Conservation (phyloP, 164 flowering plant genomes). For the Paratinospora sagittata region DNA sequence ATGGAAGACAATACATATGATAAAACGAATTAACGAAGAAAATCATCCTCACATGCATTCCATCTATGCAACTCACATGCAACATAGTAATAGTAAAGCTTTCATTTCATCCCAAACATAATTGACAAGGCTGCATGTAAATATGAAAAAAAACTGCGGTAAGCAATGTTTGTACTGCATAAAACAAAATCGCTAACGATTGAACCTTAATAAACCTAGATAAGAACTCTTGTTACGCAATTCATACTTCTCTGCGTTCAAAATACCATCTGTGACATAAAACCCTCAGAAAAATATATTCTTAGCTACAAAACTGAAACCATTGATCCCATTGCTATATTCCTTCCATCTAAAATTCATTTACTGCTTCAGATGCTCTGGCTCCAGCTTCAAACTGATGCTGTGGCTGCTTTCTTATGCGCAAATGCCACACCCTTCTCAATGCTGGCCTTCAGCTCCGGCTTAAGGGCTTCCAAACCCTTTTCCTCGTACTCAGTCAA, state of each 20-base stretch:
- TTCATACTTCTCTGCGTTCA: neutral
- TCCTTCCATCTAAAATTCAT: neutral
- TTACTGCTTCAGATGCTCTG: constrained; percentile 6
- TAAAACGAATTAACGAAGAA: too few species aligned
- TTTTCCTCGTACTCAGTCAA: constrained; percentile 52
- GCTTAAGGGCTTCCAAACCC: constrained; percentile 62
- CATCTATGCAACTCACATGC: too few species aligned
- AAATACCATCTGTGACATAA: neutral
- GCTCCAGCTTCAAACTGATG: constrained; percentile 19
- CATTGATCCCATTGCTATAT: neutral
- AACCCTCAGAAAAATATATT: neutral
- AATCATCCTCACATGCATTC: too few species aligned
- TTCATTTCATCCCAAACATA: constrained; percentile 1
- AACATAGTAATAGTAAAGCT: too few species aligned
- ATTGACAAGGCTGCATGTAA: neutral
- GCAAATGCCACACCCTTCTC: constrained; percentile 67
- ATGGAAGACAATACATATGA: too few species aligned
- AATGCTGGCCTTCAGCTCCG: constrained; percentile 61
- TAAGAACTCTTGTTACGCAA: neutral
- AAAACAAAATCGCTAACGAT: neutral
- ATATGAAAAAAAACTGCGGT: neutral
- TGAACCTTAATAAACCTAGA: neutral
- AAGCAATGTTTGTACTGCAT: neutral
- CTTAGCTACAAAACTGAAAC: constrained; percentile 12
- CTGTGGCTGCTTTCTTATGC: constrained; percentile 43